These are phyloP conservation scores for Eragrostis nindensis DNA, from an alignment of 176 grass and related monocot species.

Conservation along the genomic window DNA sequence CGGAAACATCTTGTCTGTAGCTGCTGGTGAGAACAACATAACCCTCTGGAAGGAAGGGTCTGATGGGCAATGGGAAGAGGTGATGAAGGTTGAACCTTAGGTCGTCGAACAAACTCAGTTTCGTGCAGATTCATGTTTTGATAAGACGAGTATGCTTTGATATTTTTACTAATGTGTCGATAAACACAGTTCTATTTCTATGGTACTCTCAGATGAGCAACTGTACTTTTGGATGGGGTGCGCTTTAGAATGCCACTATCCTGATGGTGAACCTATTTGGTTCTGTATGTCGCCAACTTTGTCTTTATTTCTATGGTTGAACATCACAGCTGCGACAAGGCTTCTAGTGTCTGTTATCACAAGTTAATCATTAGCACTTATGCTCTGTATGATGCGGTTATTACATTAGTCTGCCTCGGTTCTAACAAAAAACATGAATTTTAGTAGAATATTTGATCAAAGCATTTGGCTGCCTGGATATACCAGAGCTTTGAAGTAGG, in stretches of 20 bases:
- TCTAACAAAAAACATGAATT: no score
- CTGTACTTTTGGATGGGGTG: neutral
- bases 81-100: slow-evolving; percentile 60
- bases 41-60: slow-evolving; percentile 79
- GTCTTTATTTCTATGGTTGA: neutral
- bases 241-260: neutral
- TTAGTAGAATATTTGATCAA: no score
- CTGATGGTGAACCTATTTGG: slow-evolving; percentile 3
- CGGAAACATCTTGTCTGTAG: slow-evolving; percentile 69
- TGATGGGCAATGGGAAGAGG: slow-evolving; percentile 72
- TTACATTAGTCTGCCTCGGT: no score
- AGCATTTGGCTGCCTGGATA: no score
- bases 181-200: slow-evolving; percentile 10
- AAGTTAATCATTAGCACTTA: no score
- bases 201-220: slow-evolving; percentile 7
- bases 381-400: no score
- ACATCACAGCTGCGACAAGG: neutral
- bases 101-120: neutral
- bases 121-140: slow-evolving; percentile 26
- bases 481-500: no score
- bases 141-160: neutral
- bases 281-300: slow-evolving; percentile 13
- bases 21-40: slow-evolving; percentile 62
- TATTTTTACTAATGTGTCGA: neutral
- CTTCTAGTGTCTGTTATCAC: no score